Evolutionary conservation across 306 rosid species (phyloP).

Genomic region (Acacia melanoxylon): DNA sequence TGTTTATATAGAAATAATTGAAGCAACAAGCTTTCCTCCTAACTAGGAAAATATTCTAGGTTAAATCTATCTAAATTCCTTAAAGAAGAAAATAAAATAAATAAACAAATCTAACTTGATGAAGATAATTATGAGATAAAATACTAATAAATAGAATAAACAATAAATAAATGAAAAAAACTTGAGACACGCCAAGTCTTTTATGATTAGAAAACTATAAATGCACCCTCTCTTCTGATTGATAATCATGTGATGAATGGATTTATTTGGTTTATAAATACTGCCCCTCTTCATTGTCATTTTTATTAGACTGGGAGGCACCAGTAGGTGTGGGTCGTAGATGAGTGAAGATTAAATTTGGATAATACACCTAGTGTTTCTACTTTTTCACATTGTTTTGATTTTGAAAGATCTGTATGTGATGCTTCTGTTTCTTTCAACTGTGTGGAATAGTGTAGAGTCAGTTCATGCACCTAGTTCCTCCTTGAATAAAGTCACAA

Average conservation of each 20-base stretch:
- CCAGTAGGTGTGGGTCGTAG: constrained; percentile 9
- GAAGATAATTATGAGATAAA: background rate
- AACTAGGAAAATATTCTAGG: background rate
- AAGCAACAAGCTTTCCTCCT: background rate
- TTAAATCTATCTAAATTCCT: background rate
- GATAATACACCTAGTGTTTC: background rate
- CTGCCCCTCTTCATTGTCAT: constrained; percentile 18
- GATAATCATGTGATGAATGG: constrained; percentile 7
- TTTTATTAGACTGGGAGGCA: constrained; percentile 13
- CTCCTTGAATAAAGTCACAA: constrained; percentile 29
- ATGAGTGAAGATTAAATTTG: constrained; percentile 17
- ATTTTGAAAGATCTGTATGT: constrained; percentile 12
- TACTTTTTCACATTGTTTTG: background rate
- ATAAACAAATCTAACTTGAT: background rate
- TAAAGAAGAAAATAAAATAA: no score
- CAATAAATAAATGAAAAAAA: no score
- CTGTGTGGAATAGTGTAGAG: constrained; percentile 37
- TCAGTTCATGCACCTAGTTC: constrained; percentile 43
- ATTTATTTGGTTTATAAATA: constrained; percentile 2
- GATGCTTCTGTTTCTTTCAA: constrained; percentile 23
- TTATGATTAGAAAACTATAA: constrained; percentile 17
- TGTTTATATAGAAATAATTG: background rate
- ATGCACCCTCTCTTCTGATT: constrained; percentile 15
- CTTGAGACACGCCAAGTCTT: background rate
- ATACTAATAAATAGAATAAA: background rate